A percentile compares a stretch with the other conserved stretches of the same genome.
Evolutionary conservation across 306 rosid genomes (phyloP).

Genomic region (Gleditsia sinensis): DNA sequence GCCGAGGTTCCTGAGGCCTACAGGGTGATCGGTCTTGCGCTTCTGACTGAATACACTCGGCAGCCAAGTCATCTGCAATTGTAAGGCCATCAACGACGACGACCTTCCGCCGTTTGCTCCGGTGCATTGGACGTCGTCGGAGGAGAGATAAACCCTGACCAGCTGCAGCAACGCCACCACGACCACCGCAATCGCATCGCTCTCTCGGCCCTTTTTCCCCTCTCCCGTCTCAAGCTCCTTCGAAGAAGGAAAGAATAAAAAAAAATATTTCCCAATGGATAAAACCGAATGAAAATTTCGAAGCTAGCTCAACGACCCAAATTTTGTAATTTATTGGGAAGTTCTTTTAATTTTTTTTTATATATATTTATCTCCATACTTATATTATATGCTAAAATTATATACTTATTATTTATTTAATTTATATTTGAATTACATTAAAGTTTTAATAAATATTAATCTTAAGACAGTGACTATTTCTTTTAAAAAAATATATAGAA

Average conservation of each 20-base stretch:
- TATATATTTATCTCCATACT: too few species aligned
- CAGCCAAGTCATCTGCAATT: conserved; percentile 95
- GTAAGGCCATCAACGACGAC: conserved; percentile 86
- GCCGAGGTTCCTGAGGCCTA: conserved; percentile 94
- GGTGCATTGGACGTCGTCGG: conserved; percentile 77
- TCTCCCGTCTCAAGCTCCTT: background rate
- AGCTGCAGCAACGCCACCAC: conserved; percentile 48
- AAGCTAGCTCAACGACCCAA: background rate
- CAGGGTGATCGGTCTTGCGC: conserved; percentile 77
- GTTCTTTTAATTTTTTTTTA: background rate
- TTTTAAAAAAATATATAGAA: too few species aligned
- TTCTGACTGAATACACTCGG: conserved; percentile 86
- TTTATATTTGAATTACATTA: too few species aligned
- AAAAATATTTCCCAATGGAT: background rate
- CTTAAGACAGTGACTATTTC: too few species aligned
- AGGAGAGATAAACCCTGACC: conserved; percentile 26
- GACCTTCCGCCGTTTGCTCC: conserved; percentile 41
- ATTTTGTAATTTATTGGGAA: background rate
- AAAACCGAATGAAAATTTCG: background rate
- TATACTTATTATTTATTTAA: too few species aligned
- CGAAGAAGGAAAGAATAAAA: background rate
- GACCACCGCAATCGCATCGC: conserved; percentile 77
- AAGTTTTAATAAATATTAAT: too few species aligned
- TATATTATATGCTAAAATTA: too few species aligned
- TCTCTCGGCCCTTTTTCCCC: conserved; percentile 11